Evolutionary conservation across 2,329 filamentous ascomycete genomes (phyloP).

Genomic region (Aspergillus felis): DNA sequence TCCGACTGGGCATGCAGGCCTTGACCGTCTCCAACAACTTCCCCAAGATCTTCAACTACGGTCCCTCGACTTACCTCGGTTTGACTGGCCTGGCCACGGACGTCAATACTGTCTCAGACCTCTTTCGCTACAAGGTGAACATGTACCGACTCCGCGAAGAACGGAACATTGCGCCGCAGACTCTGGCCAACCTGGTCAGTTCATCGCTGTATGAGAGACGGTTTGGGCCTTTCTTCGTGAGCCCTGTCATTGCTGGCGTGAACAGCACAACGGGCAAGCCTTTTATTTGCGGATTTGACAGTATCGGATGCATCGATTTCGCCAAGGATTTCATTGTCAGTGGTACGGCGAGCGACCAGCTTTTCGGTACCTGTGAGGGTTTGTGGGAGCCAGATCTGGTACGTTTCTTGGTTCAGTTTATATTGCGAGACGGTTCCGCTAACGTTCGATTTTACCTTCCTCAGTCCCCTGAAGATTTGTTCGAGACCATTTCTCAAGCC

Average conservation of each 20-base stretch:
- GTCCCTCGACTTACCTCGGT: conserved; percentile 83
- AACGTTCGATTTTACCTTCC: not conserved
- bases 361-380: conserved; percentile 98
- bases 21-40: conserved; percentile 98
- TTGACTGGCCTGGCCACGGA: conserved; percentile 96
- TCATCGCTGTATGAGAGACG: conserved; percentile 88
- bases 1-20: conserved; percentile 92
- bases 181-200: conserved; percentile 93
- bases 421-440: not conserved
- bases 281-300: conserved; percentile 98
- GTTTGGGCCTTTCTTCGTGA: conserved; percentile 96
- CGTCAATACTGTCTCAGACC: conserved; percentile 87
- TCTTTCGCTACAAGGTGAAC: conserved; percentile 99
- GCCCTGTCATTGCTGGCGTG: conserved; percentile 88
- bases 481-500: conserved; percentile 96
- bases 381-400: conserved; percentile 98
- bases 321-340: conserved; percentile 99
- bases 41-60: conserved; percentile 98
- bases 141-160: conserved; percentile 99
- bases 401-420: conserved; percentile 34
- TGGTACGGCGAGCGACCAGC: conserved; percentile 91
- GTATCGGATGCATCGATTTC: conserved; percentile 98
- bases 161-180: conserved; percentile 88
- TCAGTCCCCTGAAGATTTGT: conserved; percentile 85
- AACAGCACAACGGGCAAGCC: conserved; percentile 91